A percentile compares a stretch with the other conserved stretches of the same genome.
Conservation (phyloP, 257 asterid species). For the Solanum gandarillasii region DNA sequence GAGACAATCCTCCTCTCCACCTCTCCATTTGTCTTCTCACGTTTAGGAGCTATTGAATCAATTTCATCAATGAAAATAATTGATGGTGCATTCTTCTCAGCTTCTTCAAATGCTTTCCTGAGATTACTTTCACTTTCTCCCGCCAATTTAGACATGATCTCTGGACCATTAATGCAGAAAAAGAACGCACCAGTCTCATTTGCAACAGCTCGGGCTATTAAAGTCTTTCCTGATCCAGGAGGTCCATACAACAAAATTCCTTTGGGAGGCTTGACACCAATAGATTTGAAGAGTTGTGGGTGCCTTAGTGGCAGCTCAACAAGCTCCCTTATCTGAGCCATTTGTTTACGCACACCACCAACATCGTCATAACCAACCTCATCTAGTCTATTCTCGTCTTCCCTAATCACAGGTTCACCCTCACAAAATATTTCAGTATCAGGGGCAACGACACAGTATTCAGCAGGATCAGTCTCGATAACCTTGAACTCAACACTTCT, state of each 20-base stretch:
- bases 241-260: constrained; percentile 81
- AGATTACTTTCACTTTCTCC: constrained; percentile 95
- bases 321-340: constrained; percentile 84
- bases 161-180: constrained; percentile 85
- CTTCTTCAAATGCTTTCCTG: constrained; percentile 92
- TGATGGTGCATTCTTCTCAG: constrained; percentile 90
- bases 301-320: constrained; percentile 85
- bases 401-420: constrained; percentile 73
- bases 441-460: constrained; percentile 84
- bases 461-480: constrained; percentile 67
- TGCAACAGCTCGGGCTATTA: constrained; percentile 87
- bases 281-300: constrained; percentile 83
- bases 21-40: constrained; percentile 88
- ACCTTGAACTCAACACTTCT: constrained; percentile 75
- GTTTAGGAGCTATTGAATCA: constrained; percentile 87
- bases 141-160: constrained; percentile 83
- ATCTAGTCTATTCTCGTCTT: constrained; percentile 66
- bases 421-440: constrained; percentile 86
- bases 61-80: constrained; percentile 80
- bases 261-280: constrained; percentile 84
- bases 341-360: constrained; percentile 87
- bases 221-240: constrained; percentile 88
- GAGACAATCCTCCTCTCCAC: constrained; percentile 95
- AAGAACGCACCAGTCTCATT: constrained; percentile 94
- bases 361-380: constrained; percentile 89